Evolutionary conservation across 257 asterid genomes (phyloP).

Genomic region (Scutellaria galericulata): DNA sequence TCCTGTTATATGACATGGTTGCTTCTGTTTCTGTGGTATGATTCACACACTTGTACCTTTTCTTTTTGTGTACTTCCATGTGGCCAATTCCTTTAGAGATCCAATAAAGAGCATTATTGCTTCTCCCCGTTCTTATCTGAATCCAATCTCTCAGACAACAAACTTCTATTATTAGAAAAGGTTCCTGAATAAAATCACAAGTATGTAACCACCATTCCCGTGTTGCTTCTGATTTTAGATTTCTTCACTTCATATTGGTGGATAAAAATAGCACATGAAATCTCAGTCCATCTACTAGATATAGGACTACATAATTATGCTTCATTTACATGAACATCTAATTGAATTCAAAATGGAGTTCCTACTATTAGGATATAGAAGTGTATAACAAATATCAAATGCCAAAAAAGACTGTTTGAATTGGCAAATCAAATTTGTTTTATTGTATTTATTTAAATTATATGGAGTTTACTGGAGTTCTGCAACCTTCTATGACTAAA

Average conservation of each 20-base stretch:
- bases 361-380: neutral
- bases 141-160: neutral
- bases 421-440: neutral
- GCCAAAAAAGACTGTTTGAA: neutral
- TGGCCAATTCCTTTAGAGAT: constrained; percentile 17
- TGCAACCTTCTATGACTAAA: constrained; percentile 10
- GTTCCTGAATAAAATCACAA: constrained; percentile 21
- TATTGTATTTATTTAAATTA: neutral
- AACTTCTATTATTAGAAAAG: neutral
- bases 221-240: neutral
- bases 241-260: constrained; percentile 20
- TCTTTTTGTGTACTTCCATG: constrained; percentile 15
- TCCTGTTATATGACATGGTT: constrained; percentile 83
- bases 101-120: constrained; percentile 8
- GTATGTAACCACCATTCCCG: neutral
- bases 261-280: neutral
- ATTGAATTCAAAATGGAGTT: neutral
- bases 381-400: neutral
- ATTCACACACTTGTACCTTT: constrained; percentile 16
- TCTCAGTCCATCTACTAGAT: constrained; percentile 5
- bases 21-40: constrained; percentile 96
- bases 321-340: neutral
- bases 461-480: neutral
- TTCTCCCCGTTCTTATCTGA: neutral
- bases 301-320: neutral